Base-by-base conservation (phyloP, 1,139 yeast species). In the Lodderomyces metapsilosis region DNA sequence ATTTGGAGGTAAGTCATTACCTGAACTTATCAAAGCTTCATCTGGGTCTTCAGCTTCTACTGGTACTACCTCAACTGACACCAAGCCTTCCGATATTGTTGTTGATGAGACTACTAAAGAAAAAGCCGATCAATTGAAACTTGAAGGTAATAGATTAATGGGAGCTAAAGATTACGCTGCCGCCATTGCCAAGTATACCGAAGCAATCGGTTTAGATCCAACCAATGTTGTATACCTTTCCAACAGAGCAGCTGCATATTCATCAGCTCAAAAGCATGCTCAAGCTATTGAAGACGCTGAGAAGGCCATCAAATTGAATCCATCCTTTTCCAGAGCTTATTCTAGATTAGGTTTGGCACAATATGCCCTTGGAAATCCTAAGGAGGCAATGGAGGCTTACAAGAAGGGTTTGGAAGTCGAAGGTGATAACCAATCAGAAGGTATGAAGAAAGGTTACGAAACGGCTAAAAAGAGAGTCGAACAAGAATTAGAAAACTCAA, bases 241-340 rank as follows among this genome's bases (percentile, higher is more conserved):
- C 27, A 92, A 92, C 70, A 81, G 99, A 61, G 98, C 99, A 13
- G 98, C 99, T 38, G 98, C 98, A 5, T 82, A 86, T 63, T 87
- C 96, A 13, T 88, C 96, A 7, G 61, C 78, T 36, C 76, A 82
- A 46, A 73, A 88, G 48, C 92, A 87, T 57, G 84, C 79, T 13
- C 70, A 77, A 50, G 98, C 99, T 2, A 79, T 86, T 36, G 71
- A 68, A 35, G 99, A 92, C 62, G 96, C 98, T 24, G 76, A 83
- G 57, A 69, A 71, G 45, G 96, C 98, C 34, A 81, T 88, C 45
- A 76, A 78, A 47, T 71, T 84, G 44, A 89, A 92, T 59, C 85
- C 96, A 38, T 57, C 69, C 13, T 92, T 88, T 56, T 80, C 96
- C 36, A 91, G 91, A 71, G 97, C 96, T 9, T 92, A 89, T 74